Base-by-base conservation (phyloP, 148 eudicot genomes). In the Tetragonia tetragonoides region DNA sequence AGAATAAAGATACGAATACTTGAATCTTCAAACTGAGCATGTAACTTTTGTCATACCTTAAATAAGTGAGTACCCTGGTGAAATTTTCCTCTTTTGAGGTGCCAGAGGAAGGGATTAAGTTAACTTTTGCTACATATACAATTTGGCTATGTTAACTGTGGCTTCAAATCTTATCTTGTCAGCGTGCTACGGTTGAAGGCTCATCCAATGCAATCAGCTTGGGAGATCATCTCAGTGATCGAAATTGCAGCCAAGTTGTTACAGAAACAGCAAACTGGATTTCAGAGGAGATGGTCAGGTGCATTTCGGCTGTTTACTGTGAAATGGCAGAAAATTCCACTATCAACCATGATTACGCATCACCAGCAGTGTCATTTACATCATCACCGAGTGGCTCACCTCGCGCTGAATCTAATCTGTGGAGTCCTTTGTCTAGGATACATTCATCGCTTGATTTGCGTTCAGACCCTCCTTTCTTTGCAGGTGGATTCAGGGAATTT, bases 211-310 rank as follows among this genome's bases (percentile, higher is more conserved):
- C 61, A 21, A 77, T 80, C 54, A 85, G 75, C 80, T 73, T 87
- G 51, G 87, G 85, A 28, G 91, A 87, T 40, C 84, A 82, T 75
- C 83, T 79, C 51, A 83, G 81, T 16, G 70, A 75, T 2, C 24
- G 79, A 44, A 79, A 73, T 59, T 80, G 78, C 16, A 72, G 84
- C 78, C 79, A 63, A 34, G 77, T 77, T 62, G 77, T 78, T 66
- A 84, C 70, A 16, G 88, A 86, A 61, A 85, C 89, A 66, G 91
- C 94, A n/a, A 93, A 88, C 75, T 75, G 86, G 83, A 61, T 93
- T 72, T 93, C 96, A 5, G 98, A 90, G 89, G 96, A 93, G 78
- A 88, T 93, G 94, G 74, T 93, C 38, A 90, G 79, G 78, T 86
- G 90, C 84, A 85, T 93, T 67, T 85, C 96, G 49, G 72, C 86